These are phyloP conservation scores for Talaromyces sp. DNA, from an alignment of 2,329 filamentous ascomycete genomes.

Conservation along the genomic window DNA sequence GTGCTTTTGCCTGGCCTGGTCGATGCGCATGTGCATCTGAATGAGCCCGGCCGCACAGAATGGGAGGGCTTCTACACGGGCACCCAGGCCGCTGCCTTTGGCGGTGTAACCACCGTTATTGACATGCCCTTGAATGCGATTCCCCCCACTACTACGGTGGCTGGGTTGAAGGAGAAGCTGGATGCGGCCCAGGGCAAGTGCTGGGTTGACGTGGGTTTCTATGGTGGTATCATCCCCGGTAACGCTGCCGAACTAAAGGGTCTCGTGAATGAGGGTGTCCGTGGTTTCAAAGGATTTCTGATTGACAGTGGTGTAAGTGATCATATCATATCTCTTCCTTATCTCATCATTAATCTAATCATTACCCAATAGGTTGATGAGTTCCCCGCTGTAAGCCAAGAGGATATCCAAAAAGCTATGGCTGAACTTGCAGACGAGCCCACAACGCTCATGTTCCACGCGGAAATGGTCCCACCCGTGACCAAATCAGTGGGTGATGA, in stretches of 20 bases:
- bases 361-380: slow-evolving; percentile 73
- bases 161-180: slow-evolving; percentile 81
- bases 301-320: slow-evolving; percentile 88
- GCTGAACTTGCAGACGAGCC: slow-evolving; percentile 74
- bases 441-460: slow-evolving; percentile 98
- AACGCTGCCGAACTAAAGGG: slow-evolving; percentile 78
- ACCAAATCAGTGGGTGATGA: slow-evolving; percentile 77
- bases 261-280: slow-evolving; percentile 80
- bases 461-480: slow-evolving; percentile 94
- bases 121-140: slow-evolving; percentile 99
- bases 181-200: slow-evolving; percentile 82
- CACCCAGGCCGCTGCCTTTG: slow-evolving; percentile 89
- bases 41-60: slow-evolving; percentile 94
- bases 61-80: slow-evolving; percentile 98
- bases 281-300: slow-evolving; percentile 96
- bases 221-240: slow-evolving; percentile 90
- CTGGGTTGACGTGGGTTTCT: slow-evolving; percentile 99
- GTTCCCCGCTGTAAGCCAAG: slow-evolving; percentile 84
- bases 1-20: slow-evolving; percentile 88
- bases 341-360: slow-evolving; percentile 16
- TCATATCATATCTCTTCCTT: background rate
- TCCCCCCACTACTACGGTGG: slow-evolving; percentile 88
- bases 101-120: slow-evolving; percentile 92
- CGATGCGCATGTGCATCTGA: slow-evolving; percentile 95
- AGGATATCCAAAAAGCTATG: slow-evolving; percentile 80